Evolutionary conservation across 2,329 filamentous ascomycete species (phyloP), one percentile per base, ranked within the genome.

Genomic region (Diaporthe citrichinensis): DNA sequence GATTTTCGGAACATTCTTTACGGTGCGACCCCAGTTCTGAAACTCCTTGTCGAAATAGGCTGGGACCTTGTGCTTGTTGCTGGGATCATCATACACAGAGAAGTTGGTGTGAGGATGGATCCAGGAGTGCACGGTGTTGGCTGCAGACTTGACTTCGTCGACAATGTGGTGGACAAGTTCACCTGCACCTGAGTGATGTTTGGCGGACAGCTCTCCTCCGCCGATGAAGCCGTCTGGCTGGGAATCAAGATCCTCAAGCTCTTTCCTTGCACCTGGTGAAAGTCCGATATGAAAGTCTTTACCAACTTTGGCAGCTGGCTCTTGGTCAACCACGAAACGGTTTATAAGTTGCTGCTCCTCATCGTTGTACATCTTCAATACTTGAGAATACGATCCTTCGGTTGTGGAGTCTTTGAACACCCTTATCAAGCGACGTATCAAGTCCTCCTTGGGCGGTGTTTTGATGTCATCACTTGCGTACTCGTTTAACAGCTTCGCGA

Each of bases 11-110:
- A 80, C 83, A 73, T 87, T 85, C 7, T 80, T 73, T 7, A 86
- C 82, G 1, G 81, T 84, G 28, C 80, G 79, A 1, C 85, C 85
- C 86, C 85, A 87, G 77, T 86, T 87, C 69, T 83, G 76, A 74
- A 85, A 86, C 15, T 80, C 77, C 3, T 80, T 81, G 57, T 84
- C 79, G 31, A 51, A 67, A 25, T 51, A 67, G 12, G 44, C 44
- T 15, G 62, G 28, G 1, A 67, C 62, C 44, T 25, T 67, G 12
- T 49, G 62, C 44, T 67, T 67, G 1, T 67, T 34, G 9, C 20
- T 44, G 6, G 44, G 28, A 34, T 67, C 62, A 12, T 67, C 62
- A 4, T 67, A 67, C 31, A 67, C 44, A 1, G 62, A 9, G 28
- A 67, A 67, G 10, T 49, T 9, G 14, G 44, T 28, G 4, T 67